Evolutionary conservation across 306 rosid species (phyloP).

Genomic region (Quercus gilva): DNA sequence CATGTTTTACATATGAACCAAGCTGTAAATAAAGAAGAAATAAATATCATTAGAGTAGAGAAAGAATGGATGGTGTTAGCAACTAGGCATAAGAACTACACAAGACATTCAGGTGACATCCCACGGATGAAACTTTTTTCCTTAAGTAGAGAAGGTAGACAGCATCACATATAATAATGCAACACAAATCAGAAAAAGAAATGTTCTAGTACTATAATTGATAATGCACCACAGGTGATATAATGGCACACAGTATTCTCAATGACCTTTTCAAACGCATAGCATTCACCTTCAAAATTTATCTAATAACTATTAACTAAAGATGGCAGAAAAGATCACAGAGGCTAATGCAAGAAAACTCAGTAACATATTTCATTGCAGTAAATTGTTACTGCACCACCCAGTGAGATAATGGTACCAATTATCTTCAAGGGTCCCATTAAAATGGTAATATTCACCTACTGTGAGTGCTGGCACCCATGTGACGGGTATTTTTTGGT

Average conservation of each 20-base stretch:
- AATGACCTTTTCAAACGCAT: background rate
- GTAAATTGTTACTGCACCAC: background rate
- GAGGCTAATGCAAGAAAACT: background rate
- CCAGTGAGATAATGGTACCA: background rate
- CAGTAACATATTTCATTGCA: background rate
- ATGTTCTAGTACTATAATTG: background rate
- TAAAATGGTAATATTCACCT: background rate
- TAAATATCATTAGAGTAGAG: constrained; percentile 6
- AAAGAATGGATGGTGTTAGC: background rate
- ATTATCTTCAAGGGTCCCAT: background rate
- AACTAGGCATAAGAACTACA: background rate
- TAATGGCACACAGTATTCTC: background rate
- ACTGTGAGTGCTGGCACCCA: no score
- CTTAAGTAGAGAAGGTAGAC: background rate
- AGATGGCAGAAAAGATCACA: background rate
- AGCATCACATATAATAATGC: background rate
- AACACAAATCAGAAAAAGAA: background rate
- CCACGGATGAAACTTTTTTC: background rate
- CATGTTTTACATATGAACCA: constrained; percentile 47
- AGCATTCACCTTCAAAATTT: background rate
- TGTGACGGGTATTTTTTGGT: no score
- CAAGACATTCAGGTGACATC: background rate
- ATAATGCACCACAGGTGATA: background rate
- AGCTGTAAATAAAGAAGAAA: constrained; percentile 41
- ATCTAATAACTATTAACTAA: background rate